These are phyloP conservation scores for Rhizophora apiculata DNA, from an alignment of 345 rosid species.

Conservation along the genomic window DNA sequence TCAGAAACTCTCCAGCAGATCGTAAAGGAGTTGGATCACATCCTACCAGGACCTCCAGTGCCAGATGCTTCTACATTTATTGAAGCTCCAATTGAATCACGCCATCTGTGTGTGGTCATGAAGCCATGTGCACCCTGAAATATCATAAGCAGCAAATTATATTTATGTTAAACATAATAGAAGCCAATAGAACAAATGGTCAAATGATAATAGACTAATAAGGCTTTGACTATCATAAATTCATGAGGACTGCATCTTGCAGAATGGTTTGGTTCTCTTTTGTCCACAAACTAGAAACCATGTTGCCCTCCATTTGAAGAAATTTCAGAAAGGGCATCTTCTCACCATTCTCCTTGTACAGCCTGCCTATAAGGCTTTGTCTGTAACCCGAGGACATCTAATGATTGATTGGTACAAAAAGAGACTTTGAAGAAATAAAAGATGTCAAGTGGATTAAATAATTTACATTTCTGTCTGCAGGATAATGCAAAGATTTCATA, in stretches of 20 bases:
- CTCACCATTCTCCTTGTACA: too few relatives aligned
- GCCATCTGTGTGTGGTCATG: constrained; percentile 81
- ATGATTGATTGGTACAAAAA: not conserved
- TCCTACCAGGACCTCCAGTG: constrained; percentile 83
- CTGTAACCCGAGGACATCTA: too few relatives aligned
- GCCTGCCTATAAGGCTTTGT: too few relatives aligned
- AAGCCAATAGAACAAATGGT: constrained; percentile 13
- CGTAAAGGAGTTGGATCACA: not conserved
- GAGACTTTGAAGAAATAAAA: not conserved
- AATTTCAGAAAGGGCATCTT: too few relatives aligned
- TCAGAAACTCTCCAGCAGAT: constrained; percentile 1
- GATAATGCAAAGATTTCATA: constrained; percentile 19
- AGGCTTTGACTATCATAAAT: constrained; percentile 5
- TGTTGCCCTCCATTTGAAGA: not conserved
- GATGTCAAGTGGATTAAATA: not conserved
- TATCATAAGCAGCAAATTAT: constrained; percentile 20
- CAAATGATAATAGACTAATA: constrained; percentile 14
- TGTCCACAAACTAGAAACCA: not conserved
- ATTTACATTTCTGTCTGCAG: not conserved
- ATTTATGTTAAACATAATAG: constrained; percentile 12
- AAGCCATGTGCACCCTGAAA: constrained; percentile 96
- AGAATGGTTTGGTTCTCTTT: constrained; percentile 1
- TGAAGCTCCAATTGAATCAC: constrained; percentile 79
- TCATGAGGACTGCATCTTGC: constrained; percentile 1
- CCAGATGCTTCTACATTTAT: constrained; percentile 98